Percentiles rank a stretch among this genome's conserved stretches.
These are phyloP conservation scores for Metschnikowia aberdeeniae DNA, from an alignment of 805 yeast species.

Conservation along the genomic window DNA sequence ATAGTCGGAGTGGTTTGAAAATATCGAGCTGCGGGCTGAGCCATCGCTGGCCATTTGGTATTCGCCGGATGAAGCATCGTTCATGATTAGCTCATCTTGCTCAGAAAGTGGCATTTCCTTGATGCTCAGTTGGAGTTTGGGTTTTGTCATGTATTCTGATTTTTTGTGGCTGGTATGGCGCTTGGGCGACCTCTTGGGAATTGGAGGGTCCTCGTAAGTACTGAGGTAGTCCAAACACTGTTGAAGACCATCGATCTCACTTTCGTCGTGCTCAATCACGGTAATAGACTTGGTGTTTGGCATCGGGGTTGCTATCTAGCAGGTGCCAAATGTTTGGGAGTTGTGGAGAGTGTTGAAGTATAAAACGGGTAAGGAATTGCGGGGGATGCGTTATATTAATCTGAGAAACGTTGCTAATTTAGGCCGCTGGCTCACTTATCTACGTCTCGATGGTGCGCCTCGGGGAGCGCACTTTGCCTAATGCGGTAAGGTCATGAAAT, in stretches of 20 bases:
- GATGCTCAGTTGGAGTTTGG: background rate
- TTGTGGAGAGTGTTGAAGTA: no score
- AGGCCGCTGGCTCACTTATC: background rate
- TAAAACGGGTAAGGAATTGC: background rate
- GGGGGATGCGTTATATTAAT: background rate
- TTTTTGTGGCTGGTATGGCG: slow-evolving; percentile 7
- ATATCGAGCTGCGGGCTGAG: slow-evolving; percentile 13
- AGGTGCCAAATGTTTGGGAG: background rate
- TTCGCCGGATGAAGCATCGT: slow-evolving; percentile 10
- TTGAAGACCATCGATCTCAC: slow-evolving; percentile 3
- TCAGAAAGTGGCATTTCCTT: background rate
- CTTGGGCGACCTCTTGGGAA: slow-evolving; percentile 13
- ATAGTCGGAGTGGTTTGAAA: slow-evolving; percentile 4
- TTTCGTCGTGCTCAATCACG: slow-evolving; percentile 1
- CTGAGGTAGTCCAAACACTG: slow-evolving; percentile 8
- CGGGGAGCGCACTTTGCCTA: background rate
- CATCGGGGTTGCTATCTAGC: background rate
- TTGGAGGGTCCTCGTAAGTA: slow-evolving; percentile 4
- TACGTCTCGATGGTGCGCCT: background rate
- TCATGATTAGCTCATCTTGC: background rate
- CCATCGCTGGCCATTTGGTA: slow-evolving; percentile 6
- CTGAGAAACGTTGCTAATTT: background rate
- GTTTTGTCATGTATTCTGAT: background rate
- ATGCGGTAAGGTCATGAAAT: slow-evolving; percentile 3
- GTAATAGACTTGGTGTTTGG: background rate